phyloP scores from a whole-genome alignment of 805 yeast genomes.

The Kazachstania martiniae region DNA sequence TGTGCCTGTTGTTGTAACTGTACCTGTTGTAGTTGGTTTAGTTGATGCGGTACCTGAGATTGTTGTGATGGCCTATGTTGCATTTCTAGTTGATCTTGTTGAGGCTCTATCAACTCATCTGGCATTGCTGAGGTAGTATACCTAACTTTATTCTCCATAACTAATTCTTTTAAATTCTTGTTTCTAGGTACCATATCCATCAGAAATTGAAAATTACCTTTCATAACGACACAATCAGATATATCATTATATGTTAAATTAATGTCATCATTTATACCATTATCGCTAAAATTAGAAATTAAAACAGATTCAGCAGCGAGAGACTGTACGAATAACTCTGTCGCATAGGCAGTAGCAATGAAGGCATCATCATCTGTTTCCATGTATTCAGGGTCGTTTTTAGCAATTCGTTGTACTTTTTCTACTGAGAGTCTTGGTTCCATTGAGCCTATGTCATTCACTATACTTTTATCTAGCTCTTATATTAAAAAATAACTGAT shows the following conservation, averaged over 20 bases:
- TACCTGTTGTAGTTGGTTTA: not conserved
- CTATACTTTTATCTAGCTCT: not conserved
- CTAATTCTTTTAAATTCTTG: conserved; percentile 13
- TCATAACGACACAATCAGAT: conserved; percentile 10
- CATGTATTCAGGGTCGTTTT: conserved; percentile 19
- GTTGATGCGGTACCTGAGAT: no score
- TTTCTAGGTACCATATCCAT: conserved; percentile 21
- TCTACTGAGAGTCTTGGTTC: conserved; percentile 10
- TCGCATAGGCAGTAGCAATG: conserved; percentile 19
- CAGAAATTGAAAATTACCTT: conserved; percentile 16
- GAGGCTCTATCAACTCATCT: no score
- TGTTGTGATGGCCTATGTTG: no score
- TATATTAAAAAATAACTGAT: not conserved
- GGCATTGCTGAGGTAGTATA: conserved; percentile 9
- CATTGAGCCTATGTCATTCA: not conserved
- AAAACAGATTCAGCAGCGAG: conserved; percentile 15
- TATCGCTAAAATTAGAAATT: conserved; percentile 3
- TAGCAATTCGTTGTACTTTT: conserved; percentile 20
- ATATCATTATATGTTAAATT: conserved; percentile 17
- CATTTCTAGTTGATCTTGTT: no score
- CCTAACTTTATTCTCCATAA: conserved; percentile 20
- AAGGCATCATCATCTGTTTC: conserved; percentile 16
- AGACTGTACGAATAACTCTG: conserved; percentile 17
- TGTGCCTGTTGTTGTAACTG: conserved; percentile 1
- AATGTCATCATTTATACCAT: not conserved